phyloP scores from a whole-genome alignment of 2,329 filamentous ascomycete species.

The Aspergillus amoenus region DNA sequence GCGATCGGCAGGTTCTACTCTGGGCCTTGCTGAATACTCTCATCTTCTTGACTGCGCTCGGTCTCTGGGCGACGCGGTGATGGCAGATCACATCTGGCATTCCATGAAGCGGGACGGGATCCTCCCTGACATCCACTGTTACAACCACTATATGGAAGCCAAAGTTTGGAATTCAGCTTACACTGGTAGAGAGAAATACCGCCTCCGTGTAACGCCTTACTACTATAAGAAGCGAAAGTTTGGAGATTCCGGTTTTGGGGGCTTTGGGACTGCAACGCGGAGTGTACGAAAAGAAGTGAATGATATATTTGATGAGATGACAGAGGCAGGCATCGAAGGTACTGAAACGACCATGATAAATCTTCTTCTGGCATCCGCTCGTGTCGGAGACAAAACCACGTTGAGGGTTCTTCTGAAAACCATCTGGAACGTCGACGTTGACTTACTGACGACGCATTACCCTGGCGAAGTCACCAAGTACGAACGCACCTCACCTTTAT shows the following conservation, averaged over 20 bases:
- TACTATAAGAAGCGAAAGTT: conserved; percentile 31
- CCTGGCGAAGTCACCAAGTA: conserved; percentile 39
- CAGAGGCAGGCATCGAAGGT: conserved; percentile 40
- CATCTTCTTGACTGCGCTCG: conserved; percentile 54
- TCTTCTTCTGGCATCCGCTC: conserved; percentile 52
- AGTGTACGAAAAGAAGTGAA: conserved; percentile 39
- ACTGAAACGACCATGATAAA: conserved; percentile 56
- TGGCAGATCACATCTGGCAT: conserved; percentile 50
- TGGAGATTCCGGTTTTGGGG: conserved; percentile 25
- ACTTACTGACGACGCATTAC: conserved; percentile 32
- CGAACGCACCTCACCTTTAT: conserved; percentile 52
- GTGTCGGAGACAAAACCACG: conserved; percentile 51
- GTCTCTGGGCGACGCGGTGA: conserved; percentile 44
- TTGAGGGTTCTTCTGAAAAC: conserved; percentile 51
- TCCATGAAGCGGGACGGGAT: conserved; percentile 41
- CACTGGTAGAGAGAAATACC: conserved; percentile 41
- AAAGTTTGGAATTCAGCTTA: conserved; percentile 48
- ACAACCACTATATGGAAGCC: conserved; percentile 55
- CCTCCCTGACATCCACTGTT: conserved; percentile 51
- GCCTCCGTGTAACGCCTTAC: conserved; percentile 34
- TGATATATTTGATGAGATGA: conserved; percentile 51
- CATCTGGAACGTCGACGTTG: conserved; percentile 56
- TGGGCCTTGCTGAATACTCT: conserved; percentile 51
- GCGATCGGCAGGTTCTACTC: conserved; percentile 30
- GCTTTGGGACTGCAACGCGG: conserved; percentile 28